A percentile compares a stretch with the other conserved stretches of the same genome.
Evolutionary conservation across 2,329 filamentous ascomycete species (phyloP).

Genomic region (Gnomoniopsis sp.): DNA sequence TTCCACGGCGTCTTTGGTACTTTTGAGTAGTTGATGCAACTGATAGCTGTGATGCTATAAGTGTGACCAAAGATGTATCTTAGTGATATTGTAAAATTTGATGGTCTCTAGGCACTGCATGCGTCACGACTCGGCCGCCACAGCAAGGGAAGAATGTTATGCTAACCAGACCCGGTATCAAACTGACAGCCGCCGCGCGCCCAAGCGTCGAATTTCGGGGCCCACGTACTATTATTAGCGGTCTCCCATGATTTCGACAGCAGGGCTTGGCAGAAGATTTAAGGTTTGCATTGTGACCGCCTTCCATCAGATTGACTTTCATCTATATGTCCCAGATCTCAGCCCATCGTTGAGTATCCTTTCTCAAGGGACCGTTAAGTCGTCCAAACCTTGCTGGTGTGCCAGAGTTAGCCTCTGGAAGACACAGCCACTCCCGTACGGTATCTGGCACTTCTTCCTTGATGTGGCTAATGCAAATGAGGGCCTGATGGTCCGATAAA

Average conservation of each 20-base stretch:
- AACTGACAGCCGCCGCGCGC: background rate
- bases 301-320: constrained; percentile 17
- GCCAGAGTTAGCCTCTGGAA: constrained; percentile 71
- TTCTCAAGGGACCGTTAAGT: constrained; percentile 58
- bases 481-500: constrained; percentile 67
- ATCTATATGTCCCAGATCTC: constrained; percentile 54
- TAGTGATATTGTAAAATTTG: too few species aligned
- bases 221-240: background rate
- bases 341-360: constrained; percentile 56
- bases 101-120: too few species aligned
- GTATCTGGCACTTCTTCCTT: constrained; percentile 85
- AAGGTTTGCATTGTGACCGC: background rate
- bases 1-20: too few species aligned
- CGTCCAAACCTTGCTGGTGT: constrained; percentile 60
- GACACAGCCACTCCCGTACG: constrained; percentile 79
- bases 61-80: too few species aligned
- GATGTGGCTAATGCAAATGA: constrained; percentile 90
- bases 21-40: too few species aligned
- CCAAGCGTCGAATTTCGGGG: background rate
- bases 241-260: background rate
- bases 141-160: too few species aligned
- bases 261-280: background rate
- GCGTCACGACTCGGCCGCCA: too few species aligned
- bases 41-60: too few species aligned
- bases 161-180: too few species aligned